Base-by-base conservation (phyloP, 2,329 filamentous ascomycete species). In the Stromatinia cepivora region DNA sequence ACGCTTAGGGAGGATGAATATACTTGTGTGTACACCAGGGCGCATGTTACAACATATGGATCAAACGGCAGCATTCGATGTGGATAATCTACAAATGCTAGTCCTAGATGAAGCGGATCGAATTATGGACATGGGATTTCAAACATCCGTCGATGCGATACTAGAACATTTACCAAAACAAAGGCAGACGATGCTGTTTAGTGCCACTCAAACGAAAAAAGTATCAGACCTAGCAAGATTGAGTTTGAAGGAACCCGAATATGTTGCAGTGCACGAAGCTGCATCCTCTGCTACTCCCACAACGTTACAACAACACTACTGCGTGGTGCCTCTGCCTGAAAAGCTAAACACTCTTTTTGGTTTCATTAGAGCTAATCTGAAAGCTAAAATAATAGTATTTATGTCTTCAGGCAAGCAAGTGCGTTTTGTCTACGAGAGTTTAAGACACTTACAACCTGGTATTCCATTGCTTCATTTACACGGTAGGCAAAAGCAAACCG, bases 121-220 rank as follows among this genome's bases (percentile, higher is more conserved):
- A 52, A 97, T 97, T 77, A 89, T 99, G 86, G 95, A 99, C 77
- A 95, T 98, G 93, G 95, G 95, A 7, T 99, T 99, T 79, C 90
- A 97, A 80, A 84, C 85, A 7, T 92, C 92, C 1, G 90, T 99
- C 4, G 95, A 99, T 80, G 95, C 95, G 0, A 91, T 99, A 64
- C 82, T 99, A 39, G 93, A 97, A 71, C 96, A 98, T 78, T 84
- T 99, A 1, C 95, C 95, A 0, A 90, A 88, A 75, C 83, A 90
- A 39, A 86, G 95, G 71, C 95, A 99, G 81, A 99, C 95, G 0
- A 85, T 99, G 78, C 87, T 99, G 13, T 99, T 98, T 83, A 96
- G 92, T 77, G 95, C 95, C 0, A 99, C 95, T 0, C 95, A 99
- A 80, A 98, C 94, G 73, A 96, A 93, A 77, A 92, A 91, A 78